These are phyloP conservation scores for Basipetospora chlamydospora DNA, from an alignment of 2,329 filamentous ascomycete species.

Conservation along the genomic window DNA sequence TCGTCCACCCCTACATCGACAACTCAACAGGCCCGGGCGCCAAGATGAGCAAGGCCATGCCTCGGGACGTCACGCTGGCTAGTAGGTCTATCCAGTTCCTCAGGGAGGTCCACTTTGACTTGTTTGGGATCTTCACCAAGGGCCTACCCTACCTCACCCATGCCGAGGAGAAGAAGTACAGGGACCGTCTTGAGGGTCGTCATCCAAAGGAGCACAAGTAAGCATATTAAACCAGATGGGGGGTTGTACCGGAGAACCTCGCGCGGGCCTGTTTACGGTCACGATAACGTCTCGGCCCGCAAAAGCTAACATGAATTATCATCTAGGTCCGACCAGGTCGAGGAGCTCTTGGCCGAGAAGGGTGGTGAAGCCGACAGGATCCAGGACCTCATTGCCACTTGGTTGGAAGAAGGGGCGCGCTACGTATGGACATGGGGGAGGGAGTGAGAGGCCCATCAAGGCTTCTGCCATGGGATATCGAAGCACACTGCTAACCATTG, in stretches of 20 bases:
- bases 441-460: too few relatives aligned
- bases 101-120: constrained; percentile 12
- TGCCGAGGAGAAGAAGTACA: neutral
- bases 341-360: too few relatives aligned
- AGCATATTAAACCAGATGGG: too few relatives aligned
- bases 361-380: neutral
- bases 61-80: constrained; percentile 16
- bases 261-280: too few relatives aligned
- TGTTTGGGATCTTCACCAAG: constrained; percentile 12
- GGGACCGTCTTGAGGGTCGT: neutral
- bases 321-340: too few relatives aligned
- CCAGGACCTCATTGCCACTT: neutral
- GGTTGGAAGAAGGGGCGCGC: neutral
- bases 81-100: constrained; percentile 17
- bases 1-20: constrained; percentile 15
- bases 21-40: neutral
- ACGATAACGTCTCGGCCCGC: too few relatives aligned
- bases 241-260: too few relatives aligned
- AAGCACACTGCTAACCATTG: too few relatives aligned
- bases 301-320: too few relatives aligned
- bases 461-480: too few relatives aligned
- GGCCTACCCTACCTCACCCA: constrained; percentile 19
- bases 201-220: neutral
- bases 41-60: constrained; percentile 11
- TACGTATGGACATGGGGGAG: too few relatives aligned